Conservation (phyloP, 371 early-diverging fungal genomes). For the Mortierella sp. region DNA sequence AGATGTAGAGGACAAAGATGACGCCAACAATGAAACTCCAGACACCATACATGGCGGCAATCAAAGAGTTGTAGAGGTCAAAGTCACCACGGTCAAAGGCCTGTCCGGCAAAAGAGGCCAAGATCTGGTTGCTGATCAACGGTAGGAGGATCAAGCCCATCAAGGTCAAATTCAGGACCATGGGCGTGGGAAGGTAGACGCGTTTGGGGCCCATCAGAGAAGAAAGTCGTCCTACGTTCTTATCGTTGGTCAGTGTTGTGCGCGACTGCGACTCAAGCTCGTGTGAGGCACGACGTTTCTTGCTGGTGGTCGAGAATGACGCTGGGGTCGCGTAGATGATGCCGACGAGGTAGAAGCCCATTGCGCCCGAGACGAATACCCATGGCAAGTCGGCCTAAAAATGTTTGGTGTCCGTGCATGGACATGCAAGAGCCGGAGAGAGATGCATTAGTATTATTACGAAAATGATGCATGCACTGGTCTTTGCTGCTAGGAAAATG, state of each 20-base stretch:
- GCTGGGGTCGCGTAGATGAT: conserved; percentile 55
- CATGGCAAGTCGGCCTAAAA: conserved; percentile 46
- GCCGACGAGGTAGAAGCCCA: conserved; percentile 53
- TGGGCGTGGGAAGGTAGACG: conserved; percentile 45
- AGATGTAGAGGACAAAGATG: conserved; percentile 29
- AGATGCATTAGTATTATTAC: neutral
- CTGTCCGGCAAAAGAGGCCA: conserved; percentile 45
- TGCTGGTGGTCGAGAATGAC: conserved; percentile 27
- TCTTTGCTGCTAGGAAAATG: neutral
- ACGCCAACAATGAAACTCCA: conserved; percentile 26
- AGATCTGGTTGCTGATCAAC: conserved; percentile 45
- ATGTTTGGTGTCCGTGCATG: neutral
- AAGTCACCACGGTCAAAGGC: conserved; percentile 38
- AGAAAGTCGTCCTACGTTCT: conserved; percentile 3
- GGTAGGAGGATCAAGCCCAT: conserved; percentile 44
- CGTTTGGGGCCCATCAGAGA: conserved; percentile 34
- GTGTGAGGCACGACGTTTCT: conserved; percentile 23
- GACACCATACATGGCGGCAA: conserved; percentile 28
- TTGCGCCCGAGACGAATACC: conserved; percentile 51
- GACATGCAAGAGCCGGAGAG: neutral
- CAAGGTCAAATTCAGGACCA: conserved; percentile 46
- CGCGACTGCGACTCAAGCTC: neutral
- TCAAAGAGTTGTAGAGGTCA: conserved; percentile 10
- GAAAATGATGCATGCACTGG: neutral
- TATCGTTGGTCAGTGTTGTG: neutral